These are phyloP conservation scores for Tuber calosporum DNA, from an alignment of 495 filamentous ascomycete genomes.

Conservation along the genomic window DNA sequence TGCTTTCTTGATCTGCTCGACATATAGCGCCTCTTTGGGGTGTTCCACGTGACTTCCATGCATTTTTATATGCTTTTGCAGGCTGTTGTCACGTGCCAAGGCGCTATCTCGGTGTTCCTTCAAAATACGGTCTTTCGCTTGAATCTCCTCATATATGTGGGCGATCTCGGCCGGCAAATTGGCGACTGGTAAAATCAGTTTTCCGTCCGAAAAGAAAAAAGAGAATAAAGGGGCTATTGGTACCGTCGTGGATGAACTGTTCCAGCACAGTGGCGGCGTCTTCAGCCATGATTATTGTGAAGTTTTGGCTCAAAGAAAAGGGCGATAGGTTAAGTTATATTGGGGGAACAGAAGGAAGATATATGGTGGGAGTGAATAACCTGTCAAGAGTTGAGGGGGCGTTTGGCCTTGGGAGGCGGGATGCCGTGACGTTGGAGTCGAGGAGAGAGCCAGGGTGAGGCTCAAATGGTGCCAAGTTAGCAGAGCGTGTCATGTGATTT, in stretches of 20 bases:
- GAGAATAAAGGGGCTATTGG: conserved; percentile 7
- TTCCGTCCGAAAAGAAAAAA: not conserved
- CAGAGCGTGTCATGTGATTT: not conserved
- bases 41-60: conserved; percentile 76
- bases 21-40: conserved; percentile 74
- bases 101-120: conserved; percentile 66
- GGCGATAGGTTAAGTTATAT: not conserved
- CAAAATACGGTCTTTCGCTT: conserved; percentile 76
- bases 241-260: conserved; percentile 79
- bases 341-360: not conserved
- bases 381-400: not conserved
- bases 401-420: not conserved
- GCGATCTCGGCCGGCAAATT: conserved; percentile 88
- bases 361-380: conserved; percentile 1
- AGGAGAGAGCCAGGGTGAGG: not conserved
- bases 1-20: conserved; percentile 61
- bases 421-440: conserved; percentile 28
- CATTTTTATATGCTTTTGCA: conserved; percentile 84
- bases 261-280: conserved; percentile 88
- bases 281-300: conserved; percentile 46
- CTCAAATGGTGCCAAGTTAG: not conserved
- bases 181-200: conserved; percentile 51
- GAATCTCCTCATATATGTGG: conserved; percentile 89
- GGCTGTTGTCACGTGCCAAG: conserved; percentile 65
- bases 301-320: not conserved